Conservation (phyloP, 2,329 filamentous ascomycete genomes). For the Tolypocladium amazonense region DNA sequence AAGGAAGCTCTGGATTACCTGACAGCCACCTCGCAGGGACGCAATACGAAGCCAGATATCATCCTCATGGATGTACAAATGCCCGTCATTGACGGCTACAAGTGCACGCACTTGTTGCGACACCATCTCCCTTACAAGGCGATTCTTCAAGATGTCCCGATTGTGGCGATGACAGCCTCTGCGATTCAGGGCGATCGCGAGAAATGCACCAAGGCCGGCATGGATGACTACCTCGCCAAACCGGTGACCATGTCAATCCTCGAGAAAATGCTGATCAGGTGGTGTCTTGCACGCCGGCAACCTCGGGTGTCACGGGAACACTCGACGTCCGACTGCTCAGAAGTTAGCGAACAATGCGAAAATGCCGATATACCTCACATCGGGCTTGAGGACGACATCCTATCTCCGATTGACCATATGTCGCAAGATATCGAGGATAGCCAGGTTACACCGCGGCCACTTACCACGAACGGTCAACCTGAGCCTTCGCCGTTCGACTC, state of each 20-base stretch:
- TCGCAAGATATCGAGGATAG: slow-evolving; percentile 19
- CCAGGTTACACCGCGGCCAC: slow-evolving; percentile 29
- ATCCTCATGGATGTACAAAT: slow-evolving; percentile 74
- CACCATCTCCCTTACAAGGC: slow-evolving; percentile 55
- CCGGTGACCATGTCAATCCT: slow-evolving; percentile 59
- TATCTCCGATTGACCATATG: slow-evolving; percentile 4
- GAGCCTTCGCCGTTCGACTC: slow-evolving; percentile 33
- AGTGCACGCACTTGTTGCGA: slow-evolving; percentile 62
- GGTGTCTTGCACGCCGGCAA: slow-evolving; percentile 35
- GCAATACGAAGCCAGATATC: slow-evolving; percentile 53
- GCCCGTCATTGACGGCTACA: slow-evolving; percentile 69
- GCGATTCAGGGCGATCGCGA: slow-evolving; percentile 69
- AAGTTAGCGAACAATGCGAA: slow-evolving; percentile 30
- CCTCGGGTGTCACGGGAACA: slow-evolving; percentile 12
- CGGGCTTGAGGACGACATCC: slow-evolving; percentile 17
- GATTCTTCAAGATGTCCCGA: slow-evolving; percentile 52
- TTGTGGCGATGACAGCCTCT: slow-evolving; percentile 74
- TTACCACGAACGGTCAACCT: slow-evolving; percentile 23
- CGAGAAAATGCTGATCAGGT: slow-evolving; percentile 62
- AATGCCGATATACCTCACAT: slow-evolving; percentile 29
- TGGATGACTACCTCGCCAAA: slow-evolving; percentile 69
- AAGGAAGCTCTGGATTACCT: slow-evolving; percentile 71
- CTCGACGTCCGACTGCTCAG: slow-evolving; percentile 33
- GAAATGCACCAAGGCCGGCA: slow-evolving; percentile 62
- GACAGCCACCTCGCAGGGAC: slow-evolving; percentile 36